Percentiles rank a stretch among this genome's conserved stretches.
Conservation (phyloP, 2,329 filamentous ascomycete species). For the Claviceps monticola region DNA sequence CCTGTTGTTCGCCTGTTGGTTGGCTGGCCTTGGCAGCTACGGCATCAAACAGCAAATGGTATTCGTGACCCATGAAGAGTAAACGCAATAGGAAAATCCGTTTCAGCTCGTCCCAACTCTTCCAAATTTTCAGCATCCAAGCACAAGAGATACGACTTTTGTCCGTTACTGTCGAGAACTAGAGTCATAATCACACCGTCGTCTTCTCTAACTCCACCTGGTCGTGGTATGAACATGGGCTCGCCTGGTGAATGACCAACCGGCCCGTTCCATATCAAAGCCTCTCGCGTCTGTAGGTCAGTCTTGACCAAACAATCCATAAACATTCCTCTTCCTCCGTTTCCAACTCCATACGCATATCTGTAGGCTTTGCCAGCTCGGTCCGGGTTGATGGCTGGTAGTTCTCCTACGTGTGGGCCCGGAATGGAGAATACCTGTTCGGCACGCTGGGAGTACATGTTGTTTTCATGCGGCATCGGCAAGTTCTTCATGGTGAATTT, state of each 20-base stretch:
- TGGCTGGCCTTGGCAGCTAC: neutral
- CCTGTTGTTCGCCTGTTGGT: too few species aligned
- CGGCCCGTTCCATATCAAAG: conserved; percentile 41
- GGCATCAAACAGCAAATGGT: neutral
- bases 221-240: conserved; percentile 47
- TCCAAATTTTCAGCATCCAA: conserved; percentile 47
- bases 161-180: conserved; percentile 46
- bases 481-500: conserved; percentile 23
- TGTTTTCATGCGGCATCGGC: conserved; percentile 2
- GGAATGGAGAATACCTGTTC: conserved; percentile 31
- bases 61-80: conserved; percentile 51
- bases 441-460: conserved; percentile 10
- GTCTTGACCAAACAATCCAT: conserved; percentile 53
- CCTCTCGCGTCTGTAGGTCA: conserved; percentile 39
- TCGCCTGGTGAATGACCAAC: conserved; percentile 54
- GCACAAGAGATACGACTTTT: conserved; percentile 51
- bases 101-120: conserved; percentile 51
- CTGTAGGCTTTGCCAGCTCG: conserved; percentile 39
- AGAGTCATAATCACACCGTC: conserved; percentile 49
- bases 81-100: conserved; percentile 44
- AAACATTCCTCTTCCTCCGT: conserved; percentile 44
- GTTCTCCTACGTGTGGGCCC: conserved; percentile 42
- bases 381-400: conserved; percentile 51
- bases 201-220: conserved; percentile 38
- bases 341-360: conserved; percentile 45